Evolutionary conservation across 768 basidiomycete species (phyloP).

Genomic region (Agrocybe chaxingu): DNA sequence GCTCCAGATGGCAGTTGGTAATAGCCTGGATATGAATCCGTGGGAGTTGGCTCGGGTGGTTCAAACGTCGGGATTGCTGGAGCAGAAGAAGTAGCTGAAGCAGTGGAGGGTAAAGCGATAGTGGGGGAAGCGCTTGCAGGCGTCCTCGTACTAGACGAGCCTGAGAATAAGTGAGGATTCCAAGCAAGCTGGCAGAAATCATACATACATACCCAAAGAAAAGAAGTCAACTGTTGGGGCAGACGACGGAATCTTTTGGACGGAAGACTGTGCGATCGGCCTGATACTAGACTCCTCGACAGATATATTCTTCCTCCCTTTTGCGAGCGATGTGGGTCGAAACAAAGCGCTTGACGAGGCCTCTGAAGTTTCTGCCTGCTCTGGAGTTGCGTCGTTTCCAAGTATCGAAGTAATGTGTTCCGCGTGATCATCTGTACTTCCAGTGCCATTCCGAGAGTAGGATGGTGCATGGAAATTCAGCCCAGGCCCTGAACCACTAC

Average conservation of each 20-base stretch:
- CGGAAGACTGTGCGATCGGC: conserved; percentile 9
- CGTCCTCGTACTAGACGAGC: conserved; percentile 8
- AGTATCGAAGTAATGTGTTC: neutral
- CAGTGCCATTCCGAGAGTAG: neutral
- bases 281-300: conserved; percentile 35
- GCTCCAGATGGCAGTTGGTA: conserved; percentile 78
- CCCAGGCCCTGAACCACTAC: conserved; percentile 58
- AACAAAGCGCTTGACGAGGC: conserved; percentile 42
- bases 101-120: conserved; percentile 20
- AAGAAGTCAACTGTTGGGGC: conserved; percentile 61
- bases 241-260: conserved; percentile 11
- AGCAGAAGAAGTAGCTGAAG: conserved; percentile 55
- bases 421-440: no score
- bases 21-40: conserved; percentile 84
- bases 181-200: neutral
- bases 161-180: conserved; percentile 14
- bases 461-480: conserved; percentile 51
- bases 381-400: conserved; percentile 9
- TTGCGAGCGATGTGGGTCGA: conserved; percentile 55
- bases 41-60: conserved; percentile 69
- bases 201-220: conserved; percentile 47
- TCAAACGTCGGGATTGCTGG: conserved; percentile 65
- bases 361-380: neutral
- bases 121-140: conserved; percentile 9
- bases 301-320: conserved; percentile 58